A percentile compares a stretch with the other conserved stretches of the same genome.
Conservation (phyloP, 2,329 filamentous ascomycete species). For the Paracamarosporium sp. region DNA sequence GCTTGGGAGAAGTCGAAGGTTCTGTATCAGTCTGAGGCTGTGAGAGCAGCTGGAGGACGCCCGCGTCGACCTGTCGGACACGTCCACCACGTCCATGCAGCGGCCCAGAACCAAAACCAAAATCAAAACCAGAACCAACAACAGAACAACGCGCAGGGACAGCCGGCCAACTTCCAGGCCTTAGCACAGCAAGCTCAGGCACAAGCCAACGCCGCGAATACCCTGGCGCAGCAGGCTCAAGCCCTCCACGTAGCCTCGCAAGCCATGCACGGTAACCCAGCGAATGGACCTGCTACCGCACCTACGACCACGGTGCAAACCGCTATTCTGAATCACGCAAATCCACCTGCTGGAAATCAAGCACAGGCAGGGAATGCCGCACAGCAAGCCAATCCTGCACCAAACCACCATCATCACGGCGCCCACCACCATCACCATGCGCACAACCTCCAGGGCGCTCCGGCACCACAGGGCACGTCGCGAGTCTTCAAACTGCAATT, state of each 20-base stretch:
- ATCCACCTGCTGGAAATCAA: conserved; percentile 16
- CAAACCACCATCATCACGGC: conserved; percentile 30
- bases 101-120: conserved; percentile 23
- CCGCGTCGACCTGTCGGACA: conserved; percentile 35
- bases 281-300: conserved; percentile 17
- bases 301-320: conserved; percentile 12
- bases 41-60: conserved; percentile 54
- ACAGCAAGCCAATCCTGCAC: conserved; percentile 21
- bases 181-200: conserved; percentile 46
- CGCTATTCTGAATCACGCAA: conserved; percentile 8
- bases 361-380: conserved; percentile 19
- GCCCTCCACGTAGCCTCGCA: conserved; percentile 44
- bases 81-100: conserved; percentile 27
- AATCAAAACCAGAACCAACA: conserved; percentile 29
- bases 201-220: conserved; percentile 42
- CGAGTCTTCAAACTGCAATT: conserved; percentile 97
- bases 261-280: conserved; percentile 25
- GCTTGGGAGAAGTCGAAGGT: conserved; percentile 82
- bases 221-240: conserved; percentile 43
- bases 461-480: conserved; percentile 49
- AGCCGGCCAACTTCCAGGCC: conserved; percentile 37
- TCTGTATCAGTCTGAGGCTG: conserved; percentile 75
- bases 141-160: conserved; percentile 11
- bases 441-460: conserved; percentile 28
- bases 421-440: conserved; percentile 17